phyloP scores from a whole-genome alignment of 2,329 filamentous ascomycete genomes.

The Didymella glomerata region DNA sequence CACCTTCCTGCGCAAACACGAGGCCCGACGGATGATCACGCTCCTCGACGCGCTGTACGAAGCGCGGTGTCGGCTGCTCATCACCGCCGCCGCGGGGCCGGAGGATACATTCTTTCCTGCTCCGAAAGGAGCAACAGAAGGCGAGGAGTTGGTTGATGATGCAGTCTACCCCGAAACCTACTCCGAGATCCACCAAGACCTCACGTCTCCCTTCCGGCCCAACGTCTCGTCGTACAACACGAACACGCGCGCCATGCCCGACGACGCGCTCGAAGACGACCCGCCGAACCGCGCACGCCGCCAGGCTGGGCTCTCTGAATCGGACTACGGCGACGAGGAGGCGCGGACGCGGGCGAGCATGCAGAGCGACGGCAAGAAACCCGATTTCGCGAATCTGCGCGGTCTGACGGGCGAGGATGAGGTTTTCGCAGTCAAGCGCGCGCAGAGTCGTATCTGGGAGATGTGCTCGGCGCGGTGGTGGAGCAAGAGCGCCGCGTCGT shows the following conservation, averaged over 20 bases:
- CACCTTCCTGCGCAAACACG: slow-evolving; percentile 75
- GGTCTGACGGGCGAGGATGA: slow-evolving; percentile 84
- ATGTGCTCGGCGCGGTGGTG: slow-evolving; percentile 80
- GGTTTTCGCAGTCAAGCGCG: slow-evolving; percentile 80
- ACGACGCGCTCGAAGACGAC: slow-evolving; percentile 60
- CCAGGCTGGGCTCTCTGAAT: slow-evolving; percentile 2
- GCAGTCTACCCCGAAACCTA: slow-evolving; percentile 71
- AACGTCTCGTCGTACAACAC: slow-evolving; percentile 73
- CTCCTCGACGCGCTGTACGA: slow-evolving; percentile 80
- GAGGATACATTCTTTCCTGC: slow-evolving; percentile 79
- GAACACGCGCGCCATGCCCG: slow-evolving; percentile 46
- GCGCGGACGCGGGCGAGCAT: not conserved
- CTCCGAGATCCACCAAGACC: slow-evolving; percentile 80
- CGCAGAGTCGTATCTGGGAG: slow-evolving; percentile 81
- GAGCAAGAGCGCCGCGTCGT: slow-evolving; percentile 52
- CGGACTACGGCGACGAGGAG: slow-evolving; percentile 17
- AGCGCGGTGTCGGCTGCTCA: slow-evolving; percentile 77
- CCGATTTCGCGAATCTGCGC: slow-evolving; percentile 72
- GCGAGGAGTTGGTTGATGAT: slow-evolving; percentile 51
- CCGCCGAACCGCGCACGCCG: slow-evolving; percentile 55
- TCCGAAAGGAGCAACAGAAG: slow-evolving; percentile 17
- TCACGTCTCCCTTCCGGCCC: slow-evolving; percentile 77
- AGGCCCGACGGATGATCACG: slow-evolving; percentile 81
- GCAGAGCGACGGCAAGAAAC: slow-evolving; percentile 23
- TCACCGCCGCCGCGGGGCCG: slow-evolving; percentile 72